These are phyloP conservation scores for Termitomyces sp. DNA, from an alignment of 768 basidiomycete genomes.

Conservation along the genomic window DNA sequence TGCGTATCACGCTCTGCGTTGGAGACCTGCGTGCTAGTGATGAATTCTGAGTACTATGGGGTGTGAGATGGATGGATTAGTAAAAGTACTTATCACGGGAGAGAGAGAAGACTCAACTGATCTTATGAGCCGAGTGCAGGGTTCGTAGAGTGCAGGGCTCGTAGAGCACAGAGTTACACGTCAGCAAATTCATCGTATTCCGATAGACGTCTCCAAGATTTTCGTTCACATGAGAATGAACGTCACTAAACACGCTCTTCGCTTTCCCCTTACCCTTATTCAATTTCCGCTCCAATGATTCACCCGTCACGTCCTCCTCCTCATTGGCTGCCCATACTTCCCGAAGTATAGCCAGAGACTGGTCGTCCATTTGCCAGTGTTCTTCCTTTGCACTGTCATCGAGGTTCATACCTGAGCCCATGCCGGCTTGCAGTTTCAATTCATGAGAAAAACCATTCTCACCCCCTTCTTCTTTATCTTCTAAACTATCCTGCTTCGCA, in stretches of 20 bases:
- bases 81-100: neutral
- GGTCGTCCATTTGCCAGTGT: neutral
- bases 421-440: neutral
- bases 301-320: neutral
- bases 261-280: neutral
- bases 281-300: neutral
- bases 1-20: neutral
- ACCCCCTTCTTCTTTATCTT: neutral
- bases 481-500: neutral
- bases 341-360: neutral
- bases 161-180: neutral
- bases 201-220: neutral
- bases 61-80: neutral
- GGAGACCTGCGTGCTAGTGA: neutral
- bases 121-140: neutral
- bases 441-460: neutral
- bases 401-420: neutral
- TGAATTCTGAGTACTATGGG: neutral
- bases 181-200: neutral
- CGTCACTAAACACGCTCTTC: neutral
- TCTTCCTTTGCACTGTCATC: neutral
- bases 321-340: neutral
- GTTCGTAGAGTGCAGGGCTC: neutral
- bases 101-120: neutral
- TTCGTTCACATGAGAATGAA: neutral